A percentile compares a stretch with the other conserved stretches of the same genome.
These are phyloP conservation scores for Fusarium avenaceum DNA, from an alignment of 2,329 filamentous ascomycete species.

Conservation along the genomic window DNA sequence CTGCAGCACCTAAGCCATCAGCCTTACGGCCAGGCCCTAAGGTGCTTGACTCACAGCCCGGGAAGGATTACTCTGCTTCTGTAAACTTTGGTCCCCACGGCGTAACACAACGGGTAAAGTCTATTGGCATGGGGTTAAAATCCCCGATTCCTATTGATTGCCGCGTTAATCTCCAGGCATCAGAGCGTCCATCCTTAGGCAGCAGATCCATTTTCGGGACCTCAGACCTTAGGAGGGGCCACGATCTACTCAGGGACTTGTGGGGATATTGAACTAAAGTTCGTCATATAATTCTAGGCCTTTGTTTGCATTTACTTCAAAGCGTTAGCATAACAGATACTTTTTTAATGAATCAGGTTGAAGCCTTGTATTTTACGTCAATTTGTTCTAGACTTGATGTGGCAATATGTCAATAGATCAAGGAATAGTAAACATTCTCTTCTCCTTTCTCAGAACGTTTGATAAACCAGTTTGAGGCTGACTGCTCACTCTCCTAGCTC, in stretches of 20 bases:
- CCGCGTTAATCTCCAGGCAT: slow-evolving; percentile 19
- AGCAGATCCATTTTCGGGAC: slow-evolving; percentile 21
- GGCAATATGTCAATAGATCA: background rate
- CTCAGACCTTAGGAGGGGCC: background rate
- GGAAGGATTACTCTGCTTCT: background rate
- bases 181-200: slow-evolving; percentile 24
- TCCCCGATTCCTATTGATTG: slow-evolving; percentile 17
- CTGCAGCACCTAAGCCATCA: slow-evolving; percentile 2
- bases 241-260: too few species aligned
- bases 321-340: too few species aligned
- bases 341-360: too few species aligned
- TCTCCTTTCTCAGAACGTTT: slow-evolving; percentile 1
- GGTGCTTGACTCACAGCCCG: slow-evolving; percentile 36
- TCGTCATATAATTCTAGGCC: too few species aligned
- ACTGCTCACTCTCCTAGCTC: background rate
- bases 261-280: too few species aligned
- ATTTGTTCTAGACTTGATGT: too few species aligned
- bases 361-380: too few species aligned
- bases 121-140: slow-evolving; percentile 18
- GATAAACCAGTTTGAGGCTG: slow-evolving; percentile 3
- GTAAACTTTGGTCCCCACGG: slow-evolving; percentile 1
- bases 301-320: too few species aligned
- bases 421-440: background rate
- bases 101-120: slow-evolving; percentile 18
- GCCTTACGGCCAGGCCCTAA: slow-evolving; percentile 19